A percentile compares a stretch with the other conserved stretches of the same genome.
Evolutionary conservation across 2,329 filamentous ascomycete genomes (phyloP).

Genomic region (Nannizzia gypsea): DNA sequence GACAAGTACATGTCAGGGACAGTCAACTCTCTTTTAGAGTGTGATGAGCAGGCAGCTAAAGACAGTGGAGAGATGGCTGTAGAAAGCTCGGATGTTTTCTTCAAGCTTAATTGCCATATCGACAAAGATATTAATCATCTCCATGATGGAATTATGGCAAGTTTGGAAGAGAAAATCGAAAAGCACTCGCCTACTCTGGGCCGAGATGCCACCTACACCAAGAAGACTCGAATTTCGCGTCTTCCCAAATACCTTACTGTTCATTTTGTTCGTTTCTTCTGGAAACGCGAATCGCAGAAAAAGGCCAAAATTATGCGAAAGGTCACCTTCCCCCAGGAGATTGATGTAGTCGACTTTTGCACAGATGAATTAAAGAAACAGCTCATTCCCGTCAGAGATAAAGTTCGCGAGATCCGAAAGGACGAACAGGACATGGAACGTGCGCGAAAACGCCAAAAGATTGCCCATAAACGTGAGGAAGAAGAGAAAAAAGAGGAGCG

Average conservation of each 20-base stretch:
- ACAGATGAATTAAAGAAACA: conserved; percentile 75
- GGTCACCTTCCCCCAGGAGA: conserved; percentile 86
- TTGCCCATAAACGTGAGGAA: conserved; percentile 45
- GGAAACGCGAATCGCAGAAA: conserved; percentile 89
- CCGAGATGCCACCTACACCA: conserved; percentile 74
- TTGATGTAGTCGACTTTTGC: conserved; percentile 91
- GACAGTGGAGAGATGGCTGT: conserved; percentile 61
- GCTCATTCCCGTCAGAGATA: conserved; percentile 85
- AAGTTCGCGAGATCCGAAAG: conserved; percentile 87
- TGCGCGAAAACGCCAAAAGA: conserved; percentile 82
- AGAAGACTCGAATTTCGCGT: conserved; percentile 77
- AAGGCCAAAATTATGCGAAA: conserved; percentile 99
- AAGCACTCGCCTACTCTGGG: conserved; percentile 70
- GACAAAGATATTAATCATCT: conserved; percentile 77
- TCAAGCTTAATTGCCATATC: conserved; percentile 95
- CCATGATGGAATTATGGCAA: conserved; percentile 72
- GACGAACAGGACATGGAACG: conserved; percentile 90
- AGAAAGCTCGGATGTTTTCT: conserved; percentile 60
- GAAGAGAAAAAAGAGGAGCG: conserved; percentile 32
- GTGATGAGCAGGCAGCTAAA: conserved; percentile 67
- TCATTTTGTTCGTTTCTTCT: conserved; percentile 96
- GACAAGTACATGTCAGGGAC: conserved; percentile 82
- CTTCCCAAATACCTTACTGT: conserved; percentile 92
- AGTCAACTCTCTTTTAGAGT: conserved; percentile 67
- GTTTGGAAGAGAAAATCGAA: conserved; percentile 77